Evolutionary conservation across 441 rosid genomes (phyloP).

Genomic region (Eutrema salsugineum): DNA sequence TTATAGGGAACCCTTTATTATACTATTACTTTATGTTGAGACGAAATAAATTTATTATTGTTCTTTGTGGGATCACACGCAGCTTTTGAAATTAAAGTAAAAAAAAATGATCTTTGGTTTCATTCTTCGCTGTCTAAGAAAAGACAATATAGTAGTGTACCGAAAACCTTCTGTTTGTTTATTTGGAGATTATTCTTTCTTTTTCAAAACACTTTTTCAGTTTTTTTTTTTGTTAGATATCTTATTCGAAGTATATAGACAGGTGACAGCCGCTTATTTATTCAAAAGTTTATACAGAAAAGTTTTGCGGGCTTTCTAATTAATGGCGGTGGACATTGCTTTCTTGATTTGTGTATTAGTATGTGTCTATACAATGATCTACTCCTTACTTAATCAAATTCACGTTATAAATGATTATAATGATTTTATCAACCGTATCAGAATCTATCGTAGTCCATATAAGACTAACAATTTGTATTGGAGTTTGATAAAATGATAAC

Average conservation of each 20-base stretch:
- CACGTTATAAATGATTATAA: not conserved
- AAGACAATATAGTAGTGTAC: slow-evolving; percentile 21
- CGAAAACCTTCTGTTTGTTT: slow-evolving; percentile 10
- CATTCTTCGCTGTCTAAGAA: slow-evolving; percentile 10
- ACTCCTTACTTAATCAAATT: not conserved
- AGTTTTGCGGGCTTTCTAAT: not conserved
- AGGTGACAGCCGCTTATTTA: slow-evolving; percentile 7
- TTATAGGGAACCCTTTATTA: no score
- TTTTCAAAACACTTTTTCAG: not conserved
- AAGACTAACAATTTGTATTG: not conserved
- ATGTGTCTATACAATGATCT: no score
- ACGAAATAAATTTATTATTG: not conserved
- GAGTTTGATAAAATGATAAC: slow-evolving; percentile 11
- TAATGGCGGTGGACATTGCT: not conserved
- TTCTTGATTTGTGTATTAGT: no score
- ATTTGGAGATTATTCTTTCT: not conserved
- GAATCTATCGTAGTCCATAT: not conserved
- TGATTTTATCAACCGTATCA: not conserved
- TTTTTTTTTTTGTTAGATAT: no score
- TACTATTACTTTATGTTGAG: not conserved
- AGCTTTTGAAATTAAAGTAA: slow-evolving; percentile 27
- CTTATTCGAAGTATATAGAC: not conserved
- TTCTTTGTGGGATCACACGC: slow-evolving; percentile 9
- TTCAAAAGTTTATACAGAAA: not conserved
- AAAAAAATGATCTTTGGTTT: not conserved